Evolutionary conservation across 139 green algal genomes (phyloP), one percentile per base, ranked within the genome.

Genomic region (Micromonas pusilla): DNA sequence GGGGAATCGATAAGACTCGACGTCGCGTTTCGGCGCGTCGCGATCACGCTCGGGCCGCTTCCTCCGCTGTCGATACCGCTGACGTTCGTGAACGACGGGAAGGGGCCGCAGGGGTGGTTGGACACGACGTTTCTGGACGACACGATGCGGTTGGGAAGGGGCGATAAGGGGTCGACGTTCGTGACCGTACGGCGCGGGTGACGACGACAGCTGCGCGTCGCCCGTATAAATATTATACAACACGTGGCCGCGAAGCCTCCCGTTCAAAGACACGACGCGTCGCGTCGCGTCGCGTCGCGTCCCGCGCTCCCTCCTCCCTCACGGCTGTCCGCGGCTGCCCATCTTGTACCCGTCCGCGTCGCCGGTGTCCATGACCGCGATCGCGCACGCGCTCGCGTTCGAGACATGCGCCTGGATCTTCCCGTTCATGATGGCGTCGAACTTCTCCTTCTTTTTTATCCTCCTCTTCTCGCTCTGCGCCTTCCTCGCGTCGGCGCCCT

Each of bases 91-190:
- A 73, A 65, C 39, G 65, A 52, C 30, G 66, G 66, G 23, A 16
- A 21, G 54, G 66, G 66, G 19, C 66, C 86, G 30, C 57, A 70
- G 31, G 83, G 83, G 32, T 85, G 73, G 75, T 54, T 85, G 20
- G 77, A 89, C 0, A 85, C 86, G 0, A 94, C 88, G 0, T 94
- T 89, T 70, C 65, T 94, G 39, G 90, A 94, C 82, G 85, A 90
- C 0, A 73, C 86, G 0, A 76, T 93, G 38, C 76, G 90, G 5
- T 66, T 93, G 16, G 89, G 88, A 64, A 66, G 88, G 6, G 90
- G 90, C 0, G 88, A 94, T 86, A 91, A 91, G 60, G 88, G 88
- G 32, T 89, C 85, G 76, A 77, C 92, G 16, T 94, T 94, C 77
- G 84, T 93, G 4, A 76, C 80, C 30, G 80, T 57, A 3, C 60